These are phyloP conservation scores for Ophiostoma sp. DNA, from an alignment of 2,329 filamentous ascomycete species.

Conservation along the genomic window DNA sequence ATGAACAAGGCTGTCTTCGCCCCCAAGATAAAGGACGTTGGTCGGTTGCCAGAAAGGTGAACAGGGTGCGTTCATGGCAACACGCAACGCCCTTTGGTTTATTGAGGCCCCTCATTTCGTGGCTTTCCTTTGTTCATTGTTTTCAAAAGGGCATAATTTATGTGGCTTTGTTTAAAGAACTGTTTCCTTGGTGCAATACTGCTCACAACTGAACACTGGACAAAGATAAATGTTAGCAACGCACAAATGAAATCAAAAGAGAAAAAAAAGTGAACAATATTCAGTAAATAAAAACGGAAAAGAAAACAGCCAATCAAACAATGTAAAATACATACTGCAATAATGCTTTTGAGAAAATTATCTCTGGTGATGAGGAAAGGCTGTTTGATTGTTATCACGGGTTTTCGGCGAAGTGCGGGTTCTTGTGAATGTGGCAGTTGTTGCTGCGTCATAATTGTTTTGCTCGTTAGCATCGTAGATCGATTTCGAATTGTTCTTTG, in stretches of 20 bases:
- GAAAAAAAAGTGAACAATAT: not conserved
- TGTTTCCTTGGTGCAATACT: not conserved
- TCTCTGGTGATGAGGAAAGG: not conserved
- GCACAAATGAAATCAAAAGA: not conserved
- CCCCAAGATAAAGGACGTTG: not conserved
- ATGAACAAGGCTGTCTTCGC: constrained; percentile 12
- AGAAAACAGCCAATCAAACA: not conserved
- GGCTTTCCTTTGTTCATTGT: constrained; percentile 12
- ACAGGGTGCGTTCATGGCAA: not conserved
- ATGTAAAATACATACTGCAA: not conserved
- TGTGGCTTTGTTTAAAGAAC: not conserved
- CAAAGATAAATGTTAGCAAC: not conserved
- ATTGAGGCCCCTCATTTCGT: not conserved
- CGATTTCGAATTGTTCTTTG: not conserved
- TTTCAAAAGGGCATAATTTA: not conserved
- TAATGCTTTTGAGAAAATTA: not conserved
- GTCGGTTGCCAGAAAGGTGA: not conserved
- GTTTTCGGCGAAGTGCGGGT: not conserved
- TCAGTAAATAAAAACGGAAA: not conserved
- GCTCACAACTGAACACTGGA: not conserved
- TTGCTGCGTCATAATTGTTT: not conserved
- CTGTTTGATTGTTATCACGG: not conserved
- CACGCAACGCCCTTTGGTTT: not conserved
- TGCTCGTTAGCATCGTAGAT: not conserved
- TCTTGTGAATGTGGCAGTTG: not conserved